phyloP scores from a whole-genome alignment of 176 grass and related monocot species.

The Tillandsia leiboldiana region DNA sequence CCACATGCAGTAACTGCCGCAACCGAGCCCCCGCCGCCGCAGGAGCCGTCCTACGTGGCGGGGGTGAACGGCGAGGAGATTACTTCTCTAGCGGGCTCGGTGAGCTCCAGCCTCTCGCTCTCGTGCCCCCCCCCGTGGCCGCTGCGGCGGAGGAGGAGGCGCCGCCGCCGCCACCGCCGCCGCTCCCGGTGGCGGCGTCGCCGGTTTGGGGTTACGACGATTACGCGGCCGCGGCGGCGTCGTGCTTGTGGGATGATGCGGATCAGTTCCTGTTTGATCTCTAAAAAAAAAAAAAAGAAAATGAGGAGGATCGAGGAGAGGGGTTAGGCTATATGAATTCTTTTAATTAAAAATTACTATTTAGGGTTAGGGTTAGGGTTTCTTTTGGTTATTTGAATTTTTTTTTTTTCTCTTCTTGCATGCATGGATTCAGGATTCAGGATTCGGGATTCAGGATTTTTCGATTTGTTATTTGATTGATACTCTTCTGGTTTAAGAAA shows the following conservation, averaged over 20 bases:
- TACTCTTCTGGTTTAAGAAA: too few species aligned
- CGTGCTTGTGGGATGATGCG: slow-evolving; percentile 60
- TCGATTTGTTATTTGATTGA: too few species aligned
- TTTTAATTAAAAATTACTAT: background rate
- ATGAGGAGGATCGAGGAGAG: too few species aligned
- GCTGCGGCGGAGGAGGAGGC: background rate
- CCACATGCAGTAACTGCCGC: background rate
- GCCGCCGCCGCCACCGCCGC: background rate
- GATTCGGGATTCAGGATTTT: too few species aligned
- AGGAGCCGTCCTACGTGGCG: slow-evolving; percentile 23
- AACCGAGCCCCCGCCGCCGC: slow-evolving; percentile 26
- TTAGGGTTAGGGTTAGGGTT: too few species aligned
- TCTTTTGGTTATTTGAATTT: too few species aligned
- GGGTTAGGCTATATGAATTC: background rate
- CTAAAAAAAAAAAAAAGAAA: slow-evolving; percentile 12
- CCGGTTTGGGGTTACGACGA: slow-evolving; percentile 46
- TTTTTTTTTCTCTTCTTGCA: too few species aligned
- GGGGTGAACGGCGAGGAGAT: slow-evolving; percentile 24
- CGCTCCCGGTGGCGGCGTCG: slow-evolving; percentile 9
- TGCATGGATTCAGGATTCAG: too few species aligned
- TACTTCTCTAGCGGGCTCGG: slow-evolving; percentile 20
- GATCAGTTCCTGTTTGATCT: slow-evolving; percentile 59
- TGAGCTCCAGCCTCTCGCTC: slow-evolving; percentile 18
- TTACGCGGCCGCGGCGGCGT: slow-evolving; percentile 27
- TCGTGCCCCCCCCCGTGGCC: background rate